Evolutionary conservation across 2,329 filamentous ascomycete species (phyloP), one percentile per base, ranked within the genome.

Genomic region (Aquanectria penicillioides): DNA sequence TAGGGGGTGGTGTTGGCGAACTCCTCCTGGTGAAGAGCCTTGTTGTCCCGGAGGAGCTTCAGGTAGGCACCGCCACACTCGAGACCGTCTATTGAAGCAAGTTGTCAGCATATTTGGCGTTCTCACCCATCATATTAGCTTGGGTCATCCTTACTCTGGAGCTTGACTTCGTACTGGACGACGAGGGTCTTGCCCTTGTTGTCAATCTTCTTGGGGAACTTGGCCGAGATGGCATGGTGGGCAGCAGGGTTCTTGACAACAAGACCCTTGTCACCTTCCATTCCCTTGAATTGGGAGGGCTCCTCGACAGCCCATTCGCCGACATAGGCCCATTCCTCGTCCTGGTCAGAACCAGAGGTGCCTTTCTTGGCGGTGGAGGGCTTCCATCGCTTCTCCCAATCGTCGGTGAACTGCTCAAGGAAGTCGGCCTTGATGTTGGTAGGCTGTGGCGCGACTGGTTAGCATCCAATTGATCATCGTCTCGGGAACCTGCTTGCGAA

Each of bases 131-230:
- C 8, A 25, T 15, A 7, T 43, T 33, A 28, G 2, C 4, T 7
- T 12, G 9, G 53, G 8, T 37, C 26, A 34, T 23, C 91, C n/a
- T 80, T 85, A 96, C 92, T 93, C 83, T 99, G 95, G 67, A 97
- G 91, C 88, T 99, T 99, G 76, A 98, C 95, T 79, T 99, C 95
- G 77, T 99, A 99, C 81, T 99, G 95, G 51, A 99, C 93, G 69
- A 99, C 95, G 48, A 99, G 87, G 59, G 93, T 91, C 85, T 99
- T 97, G 81, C 86, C 93, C 88, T 94, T 98, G 87, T 96, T 95
- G 81, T 97, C 91, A 74, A 99, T 91, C 81, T 92, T 90, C 86
- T 96, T 93, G 77, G 91, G 89, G 84, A 99, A 98, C 81, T 98
- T 98, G 82, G 95, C 93, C 46, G 95, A 99, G 79, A 99, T 99